Base-by-base conservation (phyloP, 1,284 basidiomycete genomes). In the Vanrija humicola region DNA sequence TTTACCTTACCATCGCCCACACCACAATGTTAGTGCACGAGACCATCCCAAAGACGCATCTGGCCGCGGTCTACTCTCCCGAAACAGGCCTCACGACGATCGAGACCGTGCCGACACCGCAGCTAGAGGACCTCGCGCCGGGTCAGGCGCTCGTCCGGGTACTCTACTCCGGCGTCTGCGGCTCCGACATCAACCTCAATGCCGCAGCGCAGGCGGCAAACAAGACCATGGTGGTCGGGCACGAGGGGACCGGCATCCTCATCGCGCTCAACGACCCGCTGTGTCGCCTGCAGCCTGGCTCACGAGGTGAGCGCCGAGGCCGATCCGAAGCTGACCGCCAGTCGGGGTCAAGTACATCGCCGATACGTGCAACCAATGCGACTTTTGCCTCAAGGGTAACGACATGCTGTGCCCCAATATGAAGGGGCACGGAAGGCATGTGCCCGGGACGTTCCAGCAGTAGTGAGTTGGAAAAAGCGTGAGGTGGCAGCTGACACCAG, bases 271-370 rank as follows among this genome's bases (percentile, higher is more conserved):
- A 84, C 38, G 79, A 81, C n/a, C 78, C 86, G 66, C 86, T 87
- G 0, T 82, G 40, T 18, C 26, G 43, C 26, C 42, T 63, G 50
- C 52, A 52, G 38, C 12, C 61, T 18, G 64, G 59, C 21, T 49
- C 57, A 21, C 58, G 38, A 15, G 56, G 56, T 58, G 28, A n/a
- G 59, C 28, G 5, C 29, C 3, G 28, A 3, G 6, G 12, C 3
- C 5, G 10, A n/a, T 5, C 28, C 10, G 3, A 9, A 18, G 16
- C 15, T 43, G n/a, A 7, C 4, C 21, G 7, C 14, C 47, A 56
- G 90, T 94, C 43, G 90, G 91, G 7, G 85, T 95, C 79, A 94
- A 93, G 65, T 39, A 51, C 86, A 76, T 88, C 34, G 86, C 86
- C 6, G 80, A 85, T 65, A 83, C 82, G 48, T 90, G 81, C 65